Evolutionary conservation across 2,329 filamentous ascomycete species (phyloP), one percentile per base, ranked within the genome.

Genomic region (Microcyclosporella mali): DNA sequence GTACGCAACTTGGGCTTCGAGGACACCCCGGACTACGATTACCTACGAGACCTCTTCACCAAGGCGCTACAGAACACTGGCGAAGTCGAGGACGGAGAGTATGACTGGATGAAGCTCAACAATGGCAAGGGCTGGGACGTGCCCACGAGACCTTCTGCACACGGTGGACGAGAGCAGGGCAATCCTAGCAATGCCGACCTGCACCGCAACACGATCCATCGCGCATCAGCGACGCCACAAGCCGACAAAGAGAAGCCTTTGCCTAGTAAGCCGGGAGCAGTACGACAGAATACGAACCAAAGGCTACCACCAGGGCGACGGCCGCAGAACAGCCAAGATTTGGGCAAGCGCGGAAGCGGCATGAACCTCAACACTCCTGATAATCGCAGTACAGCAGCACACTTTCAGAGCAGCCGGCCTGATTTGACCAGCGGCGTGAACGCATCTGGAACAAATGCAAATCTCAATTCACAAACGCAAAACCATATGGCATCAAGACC

Each of bases 71-170:
- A 95, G 78, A 90, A 88, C 65, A 85, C 85, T 2, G 89, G 89
- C 43, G 89, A 95, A 59, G 83, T 95, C 7, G 92, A 97, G 65
- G 92, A 98, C 67, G 92, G 92, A 61, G 90, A 97, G 66, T 98
- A 97, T 67, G 92, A 98, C 71, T 98, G 92, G 92, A 95, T 97
- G 88, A 95, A 95, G 77, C 76, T 95, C 57, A 92, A 88, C 73
- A 87, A 88, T 70, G 83, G 83, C 56, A 92, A 94, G 70, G 88
- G 88, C 51, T 94, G 87, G 87, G 88, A 94, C 69, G 80, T 82
- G 66, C 84, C 84, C 63, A 71, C 75, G 47, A 80, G 84, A 60
- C 73, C 79, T 37, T 78, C 79, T 16, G 66, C 74, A 87, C 56
- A 86, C 70, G 83, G 87, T 70, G 78, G 83, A 64, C 88, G 88